These are phyloP conservation scores for Aristolochia contorta DNA, from an alignment of 164 flowering plant genomes.

Conservation along the genomic window DNA sequence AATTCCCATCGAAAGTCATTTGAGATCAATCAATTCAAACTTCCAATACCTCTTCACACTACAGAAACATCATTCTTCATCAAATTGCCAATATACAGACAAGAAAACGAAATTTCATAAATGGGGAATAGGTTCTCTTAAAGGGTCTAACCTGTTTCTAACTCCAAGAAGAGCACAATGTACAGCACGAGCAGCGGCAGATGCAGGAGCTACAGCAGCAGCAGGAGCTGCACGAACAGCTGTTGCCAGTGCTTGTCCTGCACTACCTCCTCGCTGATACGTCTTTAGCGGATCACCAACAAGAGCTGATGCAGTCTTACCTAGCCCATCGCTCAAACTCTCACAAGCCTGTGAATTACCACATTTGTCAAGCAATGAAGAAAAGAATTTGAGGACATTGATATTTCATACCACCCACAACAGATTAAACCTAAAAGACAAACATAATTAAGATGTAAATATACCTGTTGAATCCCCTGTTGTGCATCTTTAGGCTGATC, in stretches of 20 bases:
- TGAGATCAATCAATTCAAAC: too few species aligned
- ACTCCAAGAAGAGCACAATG: slow-evolving; percentile 89
- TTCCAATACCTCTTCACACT: background rate
- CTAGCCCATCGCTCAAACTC: slow-evolving; percentile 75
- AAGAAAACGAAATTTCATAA: background rate
- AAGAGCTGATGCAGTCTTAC: slow-evolving; percentile 76
- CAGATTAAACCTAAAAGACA: background rate
- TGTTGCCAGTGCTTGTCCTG: slow-evolving; percentile 77
- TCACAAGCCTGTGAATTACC: slow-evolving; percentile 54
- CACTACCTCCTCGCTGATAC: slow-evolving; percentile 79
- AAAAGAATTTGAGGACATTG: background rate
- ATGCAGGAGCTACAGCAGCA: slow-evolving; percentile 89
- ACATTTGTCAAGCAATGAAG: background rate
- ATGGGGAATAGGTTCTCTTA: background rate
- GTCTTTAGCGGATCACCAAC: slow-evolving; percentile 67
- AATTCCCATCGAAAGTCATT: background rate
- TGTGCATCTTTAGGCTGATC: slow-evolving; percentile 85
- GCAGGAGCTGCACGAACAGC: slow-evolving; percentile 83
- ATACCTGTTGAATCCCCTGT: slow-evolving; percentile 80
- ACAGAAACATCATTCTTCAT: background rate
- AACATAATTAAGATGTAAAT: background rate
- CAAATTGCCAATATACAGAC: background rate
- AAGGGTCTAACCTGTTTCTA: slow-evolving; percentile 64
- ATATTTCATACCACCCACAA: background rate
- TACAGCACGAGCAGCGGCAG: slow-evolving; percentile 74